phyloP scores from a whole-genome alignment of 225 moss, liverwort and hornwort species.

The Climacium dendroides region DNA sequence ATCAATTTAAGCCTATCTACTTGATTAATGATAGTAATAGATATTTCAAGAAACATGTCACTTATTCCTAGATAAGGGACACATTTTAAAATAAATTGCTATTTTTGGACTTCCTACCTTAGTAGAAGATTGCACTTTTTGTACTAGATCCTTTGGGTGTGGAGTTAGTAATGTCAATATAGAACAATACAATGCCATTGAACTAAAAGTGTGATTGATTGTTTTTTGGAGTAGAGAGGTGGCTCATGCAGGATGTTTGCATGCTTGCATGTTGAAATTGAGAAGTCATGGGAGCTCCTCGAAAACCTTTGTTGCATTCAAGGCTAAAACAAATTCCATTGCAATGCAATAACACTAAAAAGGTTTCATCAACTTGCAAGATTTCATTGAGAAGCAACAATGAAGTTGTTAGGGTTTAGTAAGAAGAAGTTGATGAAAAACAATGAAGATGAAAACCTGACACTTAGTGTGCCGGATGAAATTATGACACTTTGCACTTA shows the following conservation, averaged over 20 bases:
- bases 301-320: not conserved
- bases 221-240: not conserved
- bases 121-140: not conserved
- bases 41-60: not conserved
- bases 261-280: not conserved
- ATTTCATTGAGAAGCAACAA: not conserved
- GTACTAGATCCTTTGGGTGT: not conserved
- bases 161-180: not conserved
- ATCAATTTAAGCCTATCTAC: not conserved
- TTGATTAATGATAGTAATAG: not conserved
- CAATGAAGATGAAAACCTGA: too few species aligned
- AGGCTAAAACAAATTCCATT: not conserved
- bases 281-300: not conserved
- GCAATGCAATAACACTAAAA: not conserved
- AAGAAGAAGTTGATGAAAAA: not conserved
- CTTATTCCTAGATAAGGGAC: accelerated
- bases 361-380: not conserved
- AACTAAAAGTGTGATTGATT: accelerated
- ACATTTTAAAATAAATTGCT: not conserved
- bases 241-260: not conserved
- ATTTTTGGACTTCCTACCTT: not conserved
- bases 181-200: not conserved
- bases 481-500: not conserved
- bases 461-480: not conserved
- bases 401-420: not conserved